Conservation (phyloP, 176 grass and related monocot genomes). For the Oryza meridionalis region DNA sequence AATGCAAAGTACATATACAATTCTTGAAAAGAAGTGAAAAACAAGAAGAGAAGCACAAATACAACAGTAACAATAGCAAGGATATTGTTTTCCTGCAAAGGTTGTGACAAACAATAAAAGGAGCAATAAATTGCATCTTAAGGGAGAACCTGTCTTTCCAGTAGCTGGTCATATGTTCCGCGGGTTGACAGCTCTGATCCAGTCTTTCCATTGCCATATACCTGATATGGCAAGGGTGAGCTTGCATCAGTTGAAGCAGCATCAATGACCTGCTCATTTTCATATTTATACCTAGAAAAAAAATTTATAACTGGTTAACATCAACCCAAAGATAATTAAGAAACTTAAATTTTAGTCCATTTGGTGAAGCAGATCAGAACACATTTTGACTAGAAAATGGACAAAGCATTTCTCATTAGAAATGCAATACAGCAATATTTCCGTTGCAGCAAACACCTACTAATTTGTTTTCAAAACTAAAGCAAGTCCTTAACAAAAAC, state of each 20-base stretch:
- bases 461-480: conserved; percentile 12
- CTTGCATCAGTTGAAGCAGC: conserved; percentile 92
- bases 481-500: conserved; percentile 20
- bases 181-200: conserved; percentile 80
- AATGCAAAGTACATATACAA: not conserved
- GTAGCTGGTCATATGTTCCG: conserved; percentile 95
- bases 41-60: conserved; percentile 34
- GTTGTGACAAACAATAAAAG: conserved; percentile 3
- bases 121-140: conserved; percentile 27
- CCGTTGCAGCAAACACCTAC: not conserved
- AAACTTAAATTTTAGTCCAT: conserved; percentile 14
- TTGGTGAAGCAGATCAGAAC: conserved; percentile 32
- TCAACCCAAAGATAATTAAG: conserved; percentile 36
- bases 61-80: conserved; percentile 9
- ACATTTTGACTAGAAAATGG: conserved; percentile 19
- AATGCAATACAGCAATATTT: conserved; percentile 17
- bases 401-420: not conserved
- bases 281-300: conserved; percentile 97
- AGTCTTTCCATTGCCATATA: conserved; percentile 95
- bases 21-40: conserved; percentile 11
- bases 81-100: not conserved
- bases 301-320: conserved; percentile 38
- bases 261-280: conserved; percentile 97
- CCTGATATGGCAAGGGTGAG: conserved; percentile 97
- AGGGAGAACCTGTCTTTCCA: conserved; percentile 91